Evolutionary conservation across 306 rosid species (phyloP).

Genomic region (Vicia villosa): DNA sequence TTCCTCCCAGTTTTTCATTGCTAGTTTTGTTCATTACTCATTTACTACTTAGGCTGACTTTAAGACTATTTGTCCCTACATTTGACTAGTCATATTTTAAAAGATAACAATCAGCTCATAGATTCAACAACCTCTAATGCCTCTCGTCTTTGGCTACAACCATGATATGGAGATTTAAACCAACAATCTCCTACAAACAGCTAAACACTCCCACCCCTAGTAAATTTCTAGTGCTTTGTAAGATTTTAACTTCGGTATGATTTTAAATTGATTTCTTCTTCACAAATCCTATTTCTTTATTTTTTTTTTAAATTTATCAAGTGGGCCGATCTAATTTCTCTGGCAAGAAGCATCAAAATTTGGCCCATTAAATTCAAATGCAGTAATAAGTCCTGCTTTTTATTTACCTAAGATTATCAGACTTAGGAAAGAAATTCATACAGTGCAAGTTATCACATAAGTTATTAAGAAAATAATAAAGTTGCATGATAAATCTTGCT

Average conservation of each 20-base stretch:
- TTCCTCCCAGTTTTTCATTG: background rate
- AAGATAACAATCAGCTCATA: background rate
- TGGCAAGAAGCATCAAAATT: no score
- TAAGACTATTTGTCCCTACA: background rate
- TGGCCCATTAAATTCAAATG: no score
- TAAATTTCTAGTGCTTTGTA: no score
- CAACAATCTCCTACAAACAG: background rate
- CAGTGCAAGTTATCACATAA: background rate
- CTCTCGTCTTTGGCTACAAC: background rate
- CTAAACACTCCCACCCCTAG: background rate
- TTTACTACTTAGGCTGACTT: background rate
- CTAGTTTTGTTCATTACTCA: background rate
- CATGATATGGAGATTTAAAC: conserved; percentile 1
- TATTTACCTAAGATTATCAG: no score
- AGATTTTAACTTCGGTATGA: background rate
- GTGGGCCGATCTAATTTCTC: no score
- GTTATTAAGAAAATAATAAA: background rate
- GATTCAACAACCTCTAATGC: background rate
- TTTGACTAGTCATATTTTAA: background rate
- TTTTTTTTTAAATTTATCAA: no score
- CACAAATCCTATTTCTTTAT: background rate
- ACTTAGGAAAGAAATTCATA: background rate
- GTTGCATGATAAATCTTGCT: background rate
- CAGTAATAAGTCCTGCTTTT: no score
- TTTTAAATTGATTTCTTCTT: background rate